Conservation (phyloP, 164 flowering plant genomes). For the Vitis rupestris region DNA sequence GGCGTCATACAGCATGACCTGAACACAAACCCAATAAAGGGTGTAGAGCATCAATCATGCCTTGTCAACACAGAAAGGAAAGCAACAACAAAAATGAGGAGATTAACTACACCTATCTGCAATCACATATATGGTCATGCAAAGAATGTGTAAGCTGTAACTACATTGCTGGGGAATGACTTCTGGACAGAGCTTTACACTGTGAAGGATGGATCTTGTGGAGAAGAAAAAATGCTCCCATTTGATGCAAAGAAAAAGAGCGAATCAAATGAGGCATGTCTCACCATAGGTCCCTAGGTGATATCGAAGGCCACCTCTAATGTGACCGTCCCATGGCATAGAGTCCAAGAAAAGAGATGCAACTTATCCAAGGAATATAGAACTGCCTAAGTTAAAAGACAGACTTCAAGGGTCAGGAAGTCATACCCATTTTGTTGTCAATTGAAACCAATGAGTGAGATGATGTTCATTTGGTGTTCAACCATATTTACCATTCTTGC, state of each 20-base stretch:
- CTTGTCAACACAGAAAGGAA: not conserved
- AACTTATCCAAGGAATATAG: no score
- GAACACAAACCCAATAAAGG: constrained; percentile 15
- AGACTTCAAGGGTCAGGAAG: no score
- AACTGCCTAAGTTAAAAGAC: no score
- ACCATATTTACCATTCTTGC: no score
- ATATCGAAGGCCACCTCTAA: no score
- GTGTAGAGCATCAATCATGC: not conserved
- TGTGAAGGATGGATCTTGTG: not conserved
- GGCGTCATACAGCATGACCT: constrained; percentile 70
- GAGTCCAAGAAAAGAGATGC: no score
- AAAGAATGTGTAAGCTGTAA: not conserved
- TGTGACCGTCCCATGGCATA: no score
- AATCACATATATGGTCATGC: not conserved
- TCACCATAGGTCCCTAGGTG: not conserved
- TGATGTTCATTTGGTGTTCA: no score
- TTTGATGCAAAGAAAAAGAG: not conserved
- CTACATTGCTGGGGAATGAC: not conserved
- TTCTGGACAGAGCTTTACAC: not conserved
- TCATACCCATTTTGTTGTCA: no score
- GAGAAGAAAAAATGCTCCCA: no score
- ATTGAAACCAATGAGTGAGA: no score
- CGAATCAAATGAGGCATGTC: not conserved
- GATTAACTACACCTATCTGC: not conserved
- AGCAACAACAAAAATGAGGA: not conserved